Evolutionary conservation across 371 early-diverging fungal species (phyloP), one percentile per base, ranked within the genome.

Genomic region (Haplosporangium sp.): DNA sequence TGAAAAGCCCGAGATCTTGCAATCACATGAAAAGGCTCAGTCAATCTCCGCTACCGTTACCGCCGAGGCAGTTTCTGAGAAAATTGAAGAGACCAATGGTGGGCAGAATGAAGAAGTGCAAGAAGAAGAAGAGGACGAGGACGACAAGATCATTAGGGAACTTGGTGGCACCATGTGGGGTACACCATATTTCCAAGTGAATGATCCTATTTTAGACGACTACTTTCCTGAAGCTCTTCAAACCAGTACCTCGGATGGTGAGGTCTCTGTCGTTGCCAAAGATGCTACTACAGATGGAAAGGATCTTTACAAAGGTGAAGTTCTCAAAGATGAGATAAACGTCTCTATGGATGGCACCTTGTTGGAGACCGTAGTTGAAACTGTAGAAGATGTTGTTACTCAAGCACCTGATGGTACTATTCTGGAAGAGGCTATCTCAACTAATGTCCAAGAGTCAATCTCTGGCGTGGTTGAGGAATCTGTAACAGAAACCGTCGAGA

Each of bases 111-210:
- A n/a, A 11, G 40, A 39, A 38, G 44, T 61, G n/a, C 27, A 39
- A 35, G 47, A 64, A 34, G 65, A 78, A 35, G 71, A 70, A 48
- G 74, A 79, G 6, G 79, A 70, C 5, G 71, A 73, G 19, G 79
- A 78, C 37, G 79, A 78, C 15, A 48, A n/a, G 20, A 67, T 50
- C 1, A 78, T 74, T 45, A 70, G 67, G 13, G 42, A 63, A 50
- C 52, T 67, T 27, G 78, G 78, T 1, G 67, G 73, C 13, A 70
- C 73, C 3, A 61, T 73, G 66, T 73, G 79, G 71, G 79, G 79
- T 19, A 56, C 71, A 8, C 79, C 74, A 4, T 63, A 35, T 59
- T 74, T 79, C 53, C 52, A 69, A 7, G 70, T 78, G 50, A 73
- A 73, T 34, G 74, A 78, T 42, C 71, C 73, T 17, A 27, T 48